These are phyloP conservation scores for Euphorbia corollata DNA, from an alignment of 441 rosid genomes.

Conservation along the genomic window DNA sequence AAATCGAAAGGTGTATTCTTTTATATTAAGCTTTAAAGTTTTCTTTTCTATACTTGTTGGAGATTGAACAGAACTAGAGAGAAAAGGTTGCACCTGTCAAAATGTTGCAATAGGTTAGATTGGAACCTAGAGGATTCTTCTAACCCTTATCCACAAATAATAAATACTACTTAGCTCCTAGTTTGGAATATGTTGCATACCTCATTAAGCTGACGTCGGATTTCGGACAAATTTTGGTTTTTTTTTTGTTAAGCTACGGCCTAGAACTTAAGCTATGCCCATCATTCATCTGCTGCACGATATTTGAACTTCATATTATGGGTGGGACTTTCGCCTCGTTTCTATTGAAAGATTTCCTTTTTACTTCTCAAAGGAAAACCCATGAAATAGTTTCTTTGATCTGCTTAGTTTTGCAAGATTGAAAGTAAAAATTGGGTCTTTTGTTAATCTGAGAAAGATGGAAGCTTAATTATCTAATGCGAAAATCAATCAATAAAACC, in stretches of 20 bases:
- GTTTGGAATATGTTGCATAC: not conserved
- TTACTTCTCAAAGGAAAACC: too few species aligned
- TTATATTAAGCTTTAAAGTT: too few species aligned
- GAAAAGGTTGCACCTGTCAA: not conserved
- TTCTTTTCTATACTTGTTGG: not conserved
- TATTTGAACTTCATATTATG: not conserved
- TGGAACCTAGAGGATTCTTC: not conserved
- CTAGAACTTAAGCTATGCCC: not conserved
- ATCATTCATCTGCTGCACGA: not conserved
- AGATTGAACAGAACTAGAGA: not conserved
- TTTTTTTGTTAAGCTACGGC: too few species aligned
- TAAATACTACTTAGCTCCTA: not conserved
- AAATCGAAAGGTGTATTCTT: not conserved
- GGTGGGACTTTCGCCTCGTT: too few species aligned
- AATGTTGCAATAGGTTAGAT: not conserved
- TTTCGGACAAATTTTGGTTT: not conserved
- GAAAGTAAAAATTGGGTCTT: too few species aligned
- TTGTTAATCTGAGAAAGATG: too few species aligned
- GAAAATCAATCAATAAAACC: too few species aligned
- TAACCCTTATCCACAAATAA: not conserved
- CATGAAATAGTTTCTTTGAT: too few species aligned
- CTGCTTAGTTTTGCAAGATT: too few species aligned
- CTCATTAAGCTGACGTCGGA: not conserved
- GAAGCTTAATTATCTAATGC: too few species aligned
- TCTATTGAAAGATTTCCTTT: too few species aligned